Evolutionary conservation across 805 yeast species (phyloP), one percentile per base, ranked within the genome.

Genomic region (Yamadazyma endophytica): DNA sequence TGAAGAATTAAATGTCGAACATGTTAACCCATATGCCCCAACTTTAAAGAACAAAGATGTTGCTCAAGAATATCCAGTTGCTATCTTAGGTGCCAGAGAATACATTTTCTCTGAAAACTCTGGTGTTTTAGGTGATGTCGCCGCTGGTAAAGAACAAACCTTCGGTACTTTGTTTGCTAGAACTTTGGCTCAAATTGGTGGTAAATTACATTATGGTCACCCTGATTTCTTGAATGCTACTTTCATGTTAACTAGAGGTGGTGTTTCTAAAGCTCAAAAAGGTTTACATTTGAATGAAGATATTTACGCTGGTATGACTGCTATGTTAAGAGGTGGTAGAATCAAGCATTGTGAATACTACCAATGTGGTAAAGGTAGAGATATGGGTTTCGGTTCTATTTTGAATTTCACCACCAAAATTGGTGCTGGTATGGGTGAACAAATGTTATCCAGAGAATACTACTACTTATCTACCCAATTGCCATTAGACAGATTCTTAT

Each of bases 351-450:
- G 86, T 53, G 94, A 84, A 53, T 84, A 82, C 55, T 71, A 75
- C 43, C 94, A 84, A 49, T 84, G 94, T 61, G 94, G 94, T 37
- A 84, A 84, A 54, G 94, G 94, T 25, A 68, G 94, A 53, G 92
- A 84, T 62, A 68, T 84, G 49, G 92, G 94, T 4, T 83, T 84
- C 56, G 84, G 86, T 3, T 82, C 92, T 2, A 83, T 84, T 49
- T 69, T 82, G 56, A 83, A 82, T 54, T 84, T 84, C 58, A 82
- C 85, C 5, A 80, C 90, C 14, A 84, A 84, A 50, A 83, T 84
- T 55, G 94, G 94, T 28, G 86, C 92, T 33, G 94, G 92, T 37
- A 84, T 84, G 94, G 90, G 92, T 28, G 94, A 84, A 49, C 94
- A 84, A 51, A 77, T 82, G 75, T 66, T 84, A 35, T 82, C 90